Evolutionary conservation across 2,329 filamentous ascomycete genomes (phyloP), one percentile per base, ranked within the genome.

Genomic region (Bipolaris oryzae): DNA sequence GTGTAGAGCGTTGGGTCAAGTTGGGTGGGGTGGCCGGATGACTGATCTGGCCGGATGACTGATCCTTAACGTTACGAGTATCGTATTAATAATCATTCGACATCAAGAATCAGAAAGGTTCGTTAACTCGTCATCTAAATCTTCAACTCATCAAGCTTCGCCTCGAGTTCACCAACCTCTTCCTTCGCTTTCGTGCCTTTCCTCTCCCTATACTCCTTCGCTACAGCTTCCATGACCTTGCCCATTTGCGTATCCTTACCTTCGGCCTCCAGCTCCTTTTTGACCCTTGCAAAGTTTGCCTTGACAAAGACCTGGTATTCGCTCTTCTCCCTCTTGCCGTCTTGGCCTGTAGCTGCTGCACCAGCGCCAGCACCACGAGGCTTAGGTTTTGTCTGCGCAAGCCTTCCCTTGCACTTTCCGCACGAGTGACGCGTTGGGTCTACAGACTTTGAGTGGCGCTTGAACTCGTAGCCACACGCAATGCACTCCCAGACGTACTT

Each of bases 401-500:
- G 76, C 48, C 75, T 70, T 0, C 76, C 74, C 70, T 87, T 89
- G 74, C 94, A 98, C n/a, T 74, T 79, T 1, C 92, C 92, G 74
- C 94, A 98, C 1, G 85, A 84, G 66, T 92, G 88, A 45, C 85
- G 84, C 28, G 73, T 72, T 0, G 89, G 83, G 73, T 97, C 87
- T 63, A 98, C 90, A 71, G 90, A 95, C 77, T 89, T 91, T 15
- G 89, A 92, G 75, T 98, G 94, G 4, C 94, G 82, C 70, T 92
- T 90, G 74, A 90, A 96, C 72, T 90, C 88, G 31, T 84, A 78
- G 0, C 80, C 83, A 71, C 95, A 98, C 3, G 71, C 74, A 4
- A 74, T 78, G 73, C 94, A 98, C 39, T 84, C 80, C 94, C 95
- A 98, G 18, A 93, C 78, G 72, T 94, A 99, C 78, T 94, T 96